Evolutionary conservation across 805 yeast genomes (phyloP), one percentile per base, ranked within the genome.

Genomic region (Candida railenensis): DNA sequence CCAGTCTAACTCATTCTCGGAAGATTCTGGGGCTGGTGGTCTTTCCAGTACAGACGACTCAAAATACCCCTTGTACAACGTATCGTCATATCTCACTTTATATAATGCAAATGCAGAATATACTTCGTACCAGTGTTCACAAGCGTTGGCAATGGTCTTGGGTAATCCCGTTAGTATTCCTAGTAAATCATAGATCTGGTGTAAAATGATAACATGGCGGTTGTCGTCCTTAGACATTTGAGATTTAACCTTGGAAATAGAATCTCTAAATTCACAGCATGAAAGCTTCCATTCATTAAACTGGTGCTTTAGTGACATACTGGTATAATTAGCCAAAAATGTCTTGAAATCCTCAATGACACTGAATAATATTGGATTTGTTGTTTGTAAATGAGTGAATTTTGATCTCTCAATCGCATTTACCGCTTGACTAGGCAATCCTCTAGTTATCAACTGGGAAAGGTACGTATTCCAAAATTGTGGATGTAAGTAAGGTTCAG

Each of bases 71-170:
- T 55, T 36, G 47, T 61, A 71, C 2, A 71, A 55, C 3, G 53
- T 36, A 7, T 48, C 50, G 47, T 62, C 64, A 81, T 89, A 64
- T 43, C 76, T 62, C 1, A 85, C 74, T 56, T 82, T 83, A 57
- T 70, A 87, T 34, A 83, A 63, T 8, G 81, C 59, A n/a, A 82
- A 69, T 5, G 81, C 80, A 34, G 75, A 66, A 34, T 80, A 73
- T 12, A 82, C 71, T 56, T 87, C 94, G 58, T 82, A 85, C 95
- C 95, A 87, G 0, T 79, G 63, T 4, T 70, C 67, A 14, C 87
- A 76, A 54, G 68, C 71, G 14, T 69, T 67, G 3, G 80, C 58
- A 19, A 85, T 84, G 2, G 81, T 69, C 34, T 73, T 71, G 8
- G 75, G 71, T 33, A 67, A 65, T 1, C 84, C 85, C 2, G 79